A percentile compares a stretch with the other conserved stretches of the same genome.
Evolutionary conservation across 345 rosid genomes (phyloP).

Genomic region (Carallia brachiata): DNA sequence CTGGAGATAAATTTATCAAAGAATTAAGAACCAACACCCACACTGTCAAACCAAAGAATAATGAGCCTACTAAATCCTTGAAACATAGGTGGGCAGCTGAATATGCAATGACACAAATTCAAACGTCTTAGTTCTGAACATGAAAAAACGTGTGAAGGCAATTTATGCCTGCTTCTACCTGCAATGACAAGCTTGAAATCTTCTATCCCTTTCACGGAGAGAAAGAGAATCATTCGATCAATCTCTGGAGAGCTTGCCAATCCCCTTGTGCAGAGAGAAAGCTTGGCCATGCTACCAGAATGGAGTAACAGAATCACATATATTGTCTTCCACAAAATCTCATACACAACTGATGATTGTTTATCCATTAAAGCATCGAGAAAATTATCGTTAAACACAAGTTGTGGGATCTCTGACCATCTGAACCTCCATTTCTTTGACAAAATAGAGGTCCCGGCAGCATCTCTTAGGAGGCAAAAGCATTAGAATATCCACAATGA

Average conservation of each 20-base stretch:
- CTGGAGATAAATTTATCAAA: background rate
- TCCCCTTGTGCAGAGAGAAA: background rate
- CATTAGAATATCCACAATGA: background rate
- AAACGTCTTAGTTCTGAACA: background rate
- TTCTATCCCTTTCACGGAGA: background rate
- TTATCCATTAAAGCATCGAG: background rate
- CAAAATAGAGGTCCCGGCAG: constrained; percentile 3
- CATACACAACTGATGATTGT: background rate
- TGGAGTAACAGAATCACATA: background rate
- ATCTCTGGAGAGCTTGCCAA: constrained; percentile 13
- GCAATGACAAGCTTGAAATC: background rate
- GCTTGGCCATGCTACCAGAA: background rate
- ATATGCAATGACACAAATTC: background rate
- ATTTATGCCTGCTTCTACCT: background rate
- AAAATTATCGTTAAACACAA: constrained; percentile 6
- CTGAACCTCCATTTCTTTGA: constrained; percentile 11
- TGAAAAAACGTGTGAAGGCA: background rate
- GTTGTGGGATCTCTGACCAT: constrained; percentile 3
- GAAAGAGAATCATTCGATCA: constrained; percentile 2
- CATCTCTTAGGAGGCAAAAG: constrained; percentile 10
- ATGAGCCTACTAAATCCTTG: background rate
- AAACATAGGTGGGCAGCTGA: background rate
- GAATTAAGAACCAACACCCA: background rate
- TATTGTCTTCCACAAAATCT: background rate
- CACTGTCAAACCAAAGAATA: background rate